phyloP scores from a whole-genome alignment of 345 rosid species.

The Syzygium jambos region DNA sequence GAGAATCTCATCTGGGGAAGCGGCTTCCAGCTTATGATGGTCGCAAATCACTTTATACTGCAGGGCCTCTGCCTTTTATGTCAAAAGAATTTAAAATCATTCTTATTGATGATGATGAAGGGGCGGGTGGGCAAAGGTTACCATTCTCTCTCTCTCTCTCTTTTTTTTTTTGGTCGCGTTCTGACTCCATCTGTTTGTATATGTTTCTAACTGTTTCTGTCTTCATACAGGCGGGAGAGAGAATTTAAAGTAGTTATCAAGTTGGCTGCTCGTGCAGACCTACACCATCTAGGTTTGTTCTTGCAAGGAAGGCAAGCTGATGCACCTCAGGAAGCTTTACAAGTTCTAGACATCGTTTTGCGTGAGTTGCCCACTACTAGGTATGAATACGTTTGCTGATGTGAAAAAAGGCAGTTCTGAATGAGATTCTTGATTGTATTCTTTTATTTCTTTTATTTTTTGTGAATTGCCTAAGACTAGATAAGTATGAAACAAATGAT shows the following conservation, averaged over 20 bases:
- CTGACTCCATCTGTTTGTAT: neutral
- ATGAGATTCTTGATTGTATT: neutral
- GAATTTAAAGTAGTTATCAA: slow-evolving; percentile 39
- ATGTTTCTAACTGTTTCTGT: neutral
- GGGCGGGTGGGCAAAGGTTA: slow-evolving; percentile 31
- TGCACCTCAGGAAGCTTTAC: slow-evolving; percentile 57
- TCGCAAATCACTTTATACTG: slow-evolving; percentile 45
- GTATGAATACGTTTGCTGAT: neutral
- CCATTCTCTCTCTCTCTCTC: neutral
- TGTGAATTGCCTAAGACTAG: neutral
- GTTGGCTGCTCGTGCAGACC: slow-evolving; percentile 48
- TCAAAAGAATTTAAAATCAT: slow-evolving; percentile 37
- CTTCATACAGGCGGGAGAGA: slow-evolving; percentile 31
- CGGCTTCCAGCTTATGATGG: slow-evolving; percentile 60
- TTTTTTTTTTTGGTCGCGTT: neutral
- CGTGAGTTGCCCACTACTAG: slow-evolving; percentile 34
- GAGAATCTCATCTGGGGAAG: slow-evolving; percentile 30
- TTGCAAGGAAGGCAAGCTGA: slow-evolving; percentile 37
- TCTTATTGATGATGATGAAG: slow-evolving; percentile 44
- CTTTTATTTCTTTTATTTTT: neutral
- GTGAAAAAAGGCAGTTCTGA: neutral
- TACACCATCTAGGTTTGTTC: slow-evolving; percentile 42
- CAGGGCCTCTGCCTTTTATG: slow-evolving; percentile 39
- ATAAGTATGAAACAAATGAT: neutral
- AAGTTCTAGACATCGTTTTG: slow-evolving; percentile 50